Percentiles rank a stretch among this genome's conserved stretches.
Evolutionary conservation across 2,329 filamentous ascomycete genomes (phyloP).

Genomic region (Arthroderma uncinatum): DNA sequence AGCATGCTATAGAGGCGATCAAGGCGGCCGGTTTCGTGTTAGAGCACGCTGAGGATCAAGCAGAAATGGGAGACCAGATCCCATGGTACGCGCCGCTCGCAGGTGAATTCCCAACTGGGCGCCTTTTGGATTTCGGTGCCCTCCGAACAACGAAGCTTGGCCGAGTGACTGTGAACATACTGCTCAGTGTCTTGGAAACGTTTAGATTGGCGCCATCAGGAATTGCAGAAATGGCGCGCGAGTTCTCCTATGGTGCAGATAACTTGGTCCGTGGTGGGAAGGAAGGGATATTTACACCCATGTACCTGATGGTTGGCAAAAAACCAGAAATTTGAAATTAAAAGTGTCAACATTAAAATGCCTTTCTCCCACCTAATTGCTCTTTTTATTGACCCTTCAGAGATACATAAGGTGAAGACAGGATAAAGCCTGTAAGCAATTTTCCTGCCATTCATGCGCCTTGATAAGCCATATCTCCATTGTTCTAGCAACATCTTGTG

Average conservation of each 20-base stretch:
- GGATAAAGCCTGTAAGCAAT: too few relatives aligned
- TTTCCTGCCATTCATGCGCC: too few relatives aligned
- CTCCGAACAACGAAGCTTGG: background rate
- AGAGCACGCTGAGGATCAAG: conserved; percentile 73
- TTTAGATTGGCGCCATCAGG: background rate
- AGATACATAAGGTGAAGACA: too few relatives aligned
- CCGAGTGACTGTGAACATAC: background rate
- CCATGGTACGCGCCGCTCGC: conserved; percentile 94
- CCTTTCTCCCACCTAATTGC: too few relatives aligned
- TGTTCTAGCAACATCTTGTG: background rate
- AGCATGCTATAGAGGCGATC: conserved; percentile 71
- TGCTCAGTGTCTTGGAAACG: background rate
- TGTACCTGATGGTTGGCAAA: conserved; percentile 6
- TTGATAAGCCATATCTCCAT: too few relatives aligned
- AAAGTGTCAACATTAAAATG: too few relatives aligned
- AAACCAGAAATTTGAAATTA: too few relatives aligned
- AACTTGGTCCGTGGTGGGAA: background rate
- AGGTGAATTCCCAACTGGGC: conserved; percentile 34
- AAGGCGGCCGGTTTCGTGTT: conserved; percentile 78
- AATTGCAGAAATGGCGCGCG: background rate
- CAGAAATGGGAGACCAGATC: conserved; percentile 58
- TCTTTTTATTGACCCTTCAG: too few relatives aligned
- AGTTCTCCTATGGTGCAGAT: background rate
- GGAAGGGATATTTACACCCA: background rate
- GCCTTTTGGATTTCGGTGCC: background rate